phyloP scores from a whole-genome alignment of 1,284 basidiomycete species.

The Filobasidium uniguttulatum region DNA sequence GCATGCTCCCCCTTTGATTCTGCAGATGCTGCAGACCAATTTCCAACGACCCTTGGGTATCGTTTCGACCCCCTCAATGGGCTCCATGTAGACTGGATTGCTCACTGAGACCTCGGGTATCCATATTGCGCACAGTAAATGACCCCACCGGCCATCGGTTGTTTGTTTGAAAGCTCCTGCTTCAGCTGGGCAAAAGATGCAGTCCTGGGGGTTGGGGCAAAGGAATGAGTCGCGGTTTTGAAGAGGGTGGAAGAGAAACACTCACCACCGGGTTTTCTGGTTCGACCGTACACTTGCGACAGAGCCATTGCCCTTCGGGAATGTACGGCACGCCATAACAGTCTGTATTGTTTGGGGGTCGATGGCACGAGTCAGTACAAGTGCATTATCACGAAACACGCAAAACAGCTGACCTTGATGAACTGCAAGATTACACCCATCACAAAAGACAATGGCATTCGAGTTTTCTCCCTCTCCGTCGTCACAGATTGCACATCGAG shows the following conservation, averaged over 20 bases:
- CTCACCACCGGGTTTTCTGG: conserved; percentile 88
- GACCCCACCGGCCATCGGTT: conserved; percentile 72
- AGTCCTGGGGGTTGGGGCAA: conserved; percentile 51
- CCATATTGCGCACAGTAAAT: conserved; percentile 95
- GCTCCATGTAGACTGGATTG: conserved; percentile 97
- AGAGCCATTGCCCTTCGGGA: conserved; percentile 98
- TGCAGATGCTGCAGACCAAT: conserved; percentile 83
- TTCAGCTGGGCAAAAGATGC: conserved; percentile 87
- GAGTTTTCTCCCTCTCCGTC: conserved; percentile 97
- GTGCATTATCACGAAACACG: not conserved
- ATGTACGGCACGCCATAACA: conserved; percentile 99
- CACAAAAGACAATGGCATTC: conserved; percentile 98
- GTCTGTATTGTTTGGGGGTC: conserved; percentile 44
- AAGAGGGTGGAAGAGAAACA: conserved; percentile 10
- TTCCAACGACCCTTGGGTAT: conserved; percentile 90
- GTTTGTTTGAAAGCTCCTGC: conserved; percentile 99
- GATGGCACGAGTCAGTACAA: not conserved
- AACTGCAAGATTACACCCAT: conserved; percentile 96
- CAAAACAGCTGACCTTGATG: conserved; percentile 62
- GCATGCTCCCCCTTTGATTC: conserved; percentile 70
- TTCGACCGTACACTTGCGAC: conserved; percentile 94
- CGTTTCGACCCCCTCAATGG: conserved; percentile 76
- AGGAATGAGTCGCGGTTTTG: not conserved
- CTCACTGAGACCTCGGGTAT: conserved; percentile 88
- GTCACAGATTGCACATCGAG: conserved; percentile 91